These are phyloP conservation scores for Apocynum venetum DNA, from an alignment of 257 asterid species.

Conservation along the genomic window DNA sequence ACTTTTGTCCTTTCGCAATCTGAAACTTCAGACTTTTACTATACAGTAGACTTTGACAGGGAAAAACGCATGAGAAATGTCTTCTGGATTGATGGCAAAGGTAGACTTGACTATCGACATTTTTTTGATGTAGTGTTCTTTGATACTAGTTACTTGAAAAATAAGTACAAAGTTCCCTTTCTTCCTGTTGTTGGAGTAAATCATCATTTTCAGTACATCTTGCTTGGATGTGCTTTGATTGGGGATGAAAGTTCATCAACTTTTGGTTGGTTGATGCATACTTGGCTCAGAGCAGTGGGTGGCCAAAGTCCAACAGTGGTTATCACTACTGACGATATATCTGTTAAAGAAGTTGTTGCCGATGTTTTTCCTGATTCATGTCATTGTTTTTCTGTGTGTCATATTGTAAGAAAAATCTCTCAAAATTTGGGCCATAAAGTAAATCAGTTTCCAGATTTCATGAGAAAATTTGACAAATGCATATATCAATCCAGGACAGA, in stretches of 20 bases:
- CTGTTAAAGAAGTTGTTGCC: conserved; percentile 24
- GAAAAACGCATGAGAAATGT: conserved; percentile 33
- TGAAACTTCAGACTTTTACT: conserved; percentile 40
- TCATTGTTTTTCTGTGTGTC: conserved; percentile 42
- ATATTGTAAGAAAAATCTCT: conserved; percentile 26
- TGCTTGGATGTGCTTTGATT: conserved; percentile 51
- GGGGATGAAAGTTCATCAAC: conserved; percentile 34
- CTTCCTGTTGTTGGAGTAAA: conserved; percentile 49
- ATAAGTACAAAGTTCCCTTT: conserved; percentile 36
- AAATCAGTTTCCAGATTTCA: conserved; percentile 19
- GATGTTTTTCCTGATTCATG: conserved; percentile 44
- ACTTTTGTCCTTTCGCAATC: conserved; percentile 38
- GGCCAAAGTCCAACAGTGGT: conserved; percentile 35
- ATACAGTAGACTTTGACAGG: conserved; percentile 35
- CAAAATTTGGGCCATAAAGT: conserved; percentile 22
- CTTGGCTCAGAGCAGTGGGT: conserved; percentile 51
- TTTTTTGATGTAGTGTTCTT: conserved; percentile 46
- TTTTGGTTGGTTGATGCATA: conserved; percentile 40
- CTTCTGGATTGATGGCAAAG: conserved; percentile 40
- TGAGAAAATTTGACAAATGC: conserved; percentile 29
- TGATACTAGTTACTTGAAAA: conserved; percentile 39
- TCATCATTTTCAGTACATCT: conserved; percentile 40
- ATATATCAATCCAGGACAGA: conserved; percentile 21
- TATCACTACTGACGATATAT: conserved; percentile 30
- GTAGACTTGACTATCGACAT: conserved; percentile 34